Evolutionary conservation across 768 basidiomycete species (phyloP).

Genomic region (Leccinum incarnatum): DNA sequence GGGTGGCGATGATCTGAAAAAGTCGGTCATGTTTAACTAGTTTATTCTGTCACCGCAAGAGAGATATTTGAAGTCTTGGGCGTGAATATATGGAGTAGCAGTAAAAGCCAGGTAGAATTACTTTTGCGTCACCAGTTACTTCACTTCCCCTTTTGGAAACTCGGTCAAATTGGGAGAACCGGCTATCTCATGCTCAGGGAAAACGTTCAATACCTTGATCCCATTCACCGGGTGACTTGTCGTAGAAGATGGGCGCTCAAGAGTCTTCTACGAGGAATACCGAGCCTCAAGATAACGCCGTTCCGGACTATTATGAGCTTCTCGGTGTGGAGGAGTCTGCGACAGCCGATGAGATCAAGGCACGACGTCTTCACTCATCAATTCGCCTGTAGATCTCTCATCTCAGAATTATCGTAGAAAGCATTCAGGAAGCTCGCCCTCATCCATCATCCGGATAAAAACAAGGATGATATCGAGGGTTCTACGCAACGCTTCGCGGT

Average conservation of each 20-base stretch:
- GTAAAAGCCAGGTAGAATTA: neutral
- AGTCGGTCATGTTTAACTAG: slow-evolving; percentile 46
- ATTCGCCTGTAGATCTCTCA: slow-evolving; percentile 3
- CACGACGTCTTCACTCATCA: slow-evolving; percentile 22
- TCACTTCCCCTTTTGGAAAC: slow-evolving; percentile 16
- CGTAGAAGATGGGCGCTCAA: slow-evolving; percentile 57
- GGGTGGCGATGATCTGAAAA: slow-evolving; percentile 41
- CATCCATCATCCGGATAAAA: slow-evolving; percentile 87
- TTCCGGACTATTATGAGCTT: slow-evolving; percentile 77
- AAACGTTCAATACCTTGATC: neutral
- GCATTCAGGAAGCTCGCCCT: slow-evolving; percentile 85
- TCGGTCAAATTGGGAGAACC: neutral
- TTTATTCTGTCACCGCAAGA: neutral
- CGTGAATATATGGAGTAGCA: neutral
- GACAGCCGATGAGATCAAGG: slow-evolving; percentile 87
- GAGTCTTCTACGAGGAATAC: slow-evolving; percentile 52
- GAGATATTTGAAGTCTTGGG: neutral
- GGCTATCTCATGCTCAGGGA: too few relatives aligned
- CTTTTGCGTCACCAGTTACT: neutral
- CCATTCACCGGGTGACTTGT: neutral
- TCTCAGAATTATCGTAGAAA: slow-evolving; percentile 42
- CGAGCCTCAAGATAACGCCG: slow-evolving; percentile 22
- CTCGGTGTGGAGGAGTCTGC: slow-evolving; percentile 81
- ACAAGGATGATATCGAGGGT: slow-evolving; percentile 75
- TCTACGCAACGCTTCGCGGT: slow-evolving; percentile 85